A percentile compares a stretch with the other conserved stretches of the same genome.
These are phyloP conservation scores for Dispira simplex DNA, from an alignment of 192 early-diverging fungal genomes.

Conservation along the genomic window DNA sequence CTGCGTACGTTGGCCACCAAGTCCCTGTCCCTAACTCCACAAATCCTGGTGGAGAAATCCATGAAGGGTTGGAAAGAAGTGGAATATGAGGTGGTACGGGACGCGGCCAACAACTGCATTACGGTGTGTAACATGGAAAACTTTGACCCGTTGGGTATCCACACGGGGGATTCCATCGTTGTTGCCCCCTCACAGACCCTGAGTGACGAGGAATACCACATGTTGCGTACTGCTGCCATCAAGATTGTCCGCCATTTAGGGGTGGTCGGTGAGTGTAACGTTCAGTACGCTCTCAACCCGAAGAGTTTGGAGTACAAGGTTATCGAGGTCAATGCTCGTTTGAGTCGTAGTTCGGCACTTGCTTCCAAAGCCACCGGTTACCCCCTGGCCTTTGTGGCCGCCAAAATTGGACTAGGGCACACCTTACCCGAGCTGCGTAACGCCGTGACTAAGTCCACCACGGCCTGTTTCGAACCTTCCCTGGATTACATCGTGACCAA, in stretches of 20 bases:
- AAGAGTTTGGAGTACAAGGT: constrained; percentile 89
- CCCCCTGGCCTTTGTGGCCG: constrained; percentile 95
- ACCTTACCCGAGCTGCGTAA: constrained; percentile 90
- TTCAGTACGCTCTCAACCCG: constrained; percentile 97
- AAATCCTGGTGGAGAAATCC: constrained; percentile 84
- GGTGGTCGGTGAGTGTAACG: constrained; percentile 99
- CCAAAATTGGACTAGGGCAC: constrained; percentile 88
- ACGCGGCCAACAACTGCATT: constrained; percentile 91
- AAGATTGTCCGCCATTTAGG: constrained; percentile 96
- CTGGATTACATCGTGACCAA: constrained; percentile 85
- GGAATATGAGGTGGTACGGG: constrained; percentile 97
- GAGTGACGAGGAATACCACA: constrained; percentile 96
- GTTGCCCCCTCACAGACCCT: constrained; percentile 96
- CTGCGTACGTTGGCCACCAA: constrained; percentile 61
- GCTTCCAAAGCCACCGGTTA: constrained; percentile 98
- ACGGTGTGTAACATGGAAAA: constrained; percentile 99
- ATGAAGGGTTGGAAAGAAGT: constrained; percentile 99
- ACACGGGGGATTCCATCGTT: constrained; percentile 99
- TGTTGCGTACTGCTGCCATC: constrained; percentile 91
- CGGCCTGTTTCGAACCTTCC: constrained; percentile 94
- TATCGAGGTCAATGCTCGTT: constrained; percentile 97
- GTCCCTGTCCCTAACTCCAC: constrained; percentile 85
- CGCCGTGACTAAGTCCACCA: constrained; percentile 88
- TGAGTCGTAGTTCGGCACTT: constrained; percentile 82
- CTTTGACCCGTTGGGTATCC: constrained; percentile 98